A percentile compares a stretch with the other conserved stretches of the same genome.
Conservation (phyloP, 106 monocot species). For the Platanthera guangdongensis region DNA sequence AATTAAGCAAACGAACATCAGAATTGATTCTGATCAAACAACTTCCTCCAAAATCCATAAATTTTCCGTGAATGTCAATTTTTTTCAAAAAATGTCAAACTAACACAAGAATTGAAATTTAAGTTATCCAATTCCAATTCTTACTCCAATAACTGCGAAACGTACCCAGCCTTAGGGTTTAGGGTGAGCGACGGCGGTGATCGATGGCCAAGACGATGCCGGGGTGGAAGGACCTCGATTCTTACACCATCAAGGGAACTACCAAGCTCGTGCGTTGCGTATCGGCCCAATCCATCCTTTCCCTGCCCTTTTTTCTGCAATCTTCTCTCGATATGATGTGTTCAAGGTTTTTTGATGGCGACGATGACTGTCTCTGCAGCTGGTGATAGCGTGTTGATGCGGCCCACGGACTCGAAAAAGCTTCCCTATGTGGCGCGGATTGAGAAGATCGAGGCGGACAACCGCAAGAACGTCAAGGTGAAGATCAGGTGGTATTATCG, state of each 20-base stretch:
- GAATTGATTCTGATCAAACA: too few species aligned
- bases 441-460: conserved; percentile 18
- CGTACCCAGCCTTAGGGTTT: too few species aligned
- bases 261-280: conserved; percentile 12
- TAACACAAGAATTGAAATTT: too few species aligned
- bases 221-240: conserved; percentile 19
- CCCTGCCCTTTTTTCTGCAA: neutral
- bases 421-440: conserved; percentile 12
- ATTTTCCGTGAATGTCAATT: too few species aligned
- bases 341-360: neutral
- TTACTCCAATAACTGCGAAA: too few species aligned
- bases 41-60: too few species aligned
- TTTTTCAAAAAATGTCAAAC: too few species aligned
- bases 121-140: too few species aligned
- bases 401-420: conserved; percentile 13
- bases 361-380: conserved; percentile 4
- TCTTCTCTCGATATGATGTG: neutral
- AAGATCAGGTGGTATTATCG: conserved; percentile 17
- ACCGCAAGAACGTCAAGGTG: conserved; percentile 14
- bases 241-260: conserved; percentile 22
- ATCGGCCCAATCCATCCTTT: neutral
- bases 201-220: conserved; percentile 22
- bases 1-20: too few species aligned
- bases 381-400: conserved; percentile 15
- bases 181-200: neutral